These are phyloP conservation scores for Madurella fahalii DNA, from an alignment of 2,329 filamentous ascomycete genomes.

Conservation along the genomic window DNA sequence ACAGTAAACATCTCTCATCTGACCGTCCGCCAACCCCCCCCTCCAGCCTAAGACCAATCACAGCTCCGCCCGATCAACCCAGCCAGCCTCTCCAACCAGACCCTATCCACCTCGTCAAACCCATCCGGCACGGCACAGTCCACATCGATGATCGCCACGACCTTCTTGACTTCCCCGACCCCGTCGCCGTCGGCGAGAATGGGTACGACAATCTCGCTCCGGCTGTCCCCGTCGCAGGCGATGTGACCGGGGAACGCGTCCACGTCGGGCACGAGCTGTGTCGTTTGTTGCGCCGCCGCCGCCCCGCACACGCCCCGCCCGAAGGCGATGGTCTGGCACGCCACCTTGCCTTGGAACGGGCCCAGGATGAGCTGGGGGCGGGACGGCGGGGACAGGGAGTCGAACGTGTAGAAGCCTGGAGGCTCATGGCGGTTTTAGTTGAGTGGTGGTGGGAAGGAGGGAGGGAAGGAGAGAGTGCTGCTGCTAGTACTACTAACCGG, in stretches of 20 bases:
- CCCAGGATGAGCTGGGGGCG: conserved; percentile 63
- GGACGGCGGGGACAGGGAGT: conserved; percentile 38
- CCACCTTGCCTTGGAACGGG: conserved; percentile 75
- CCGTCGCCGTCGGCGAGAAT: conserved; percentile 41
- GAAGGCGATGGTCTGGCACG: conserved; percentile 73
- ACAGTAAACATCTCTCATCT: no score
- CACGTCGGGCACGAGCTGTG: conserved; percentile 67
- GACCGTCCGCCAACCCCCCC: not conserved
- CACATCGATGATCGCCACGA: conserved; percentile 68
- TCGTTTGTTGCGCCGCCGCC: conserved; percentile 56
- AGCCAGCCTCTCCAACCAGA: conserved; percentile 63
- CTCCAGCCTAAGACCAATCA: conserved; percentile 52
- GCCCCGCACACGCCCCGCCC: conserved; percentile 71
- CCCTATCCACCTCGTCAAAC: conserved; percentile 65
- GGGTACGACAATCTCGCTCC: conserved; percentile 79
- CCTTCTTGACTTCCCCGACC: conserved; percentile 2
- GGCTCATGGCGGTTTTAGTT: conserved; percentile 4
- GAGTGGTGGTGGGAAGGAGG: not conserved
- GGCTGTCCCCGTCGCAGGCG: conserved; percentile 71
- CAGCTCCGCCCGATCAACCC: conserved; percentile 55
- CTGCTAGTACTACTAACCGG: conserved; percentile 40
- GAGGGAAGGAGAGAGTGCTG: not conserved
- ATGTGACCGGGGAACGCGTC: conserved; percentile 75
- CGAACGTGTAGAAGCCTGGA: conserved; percentile 70
- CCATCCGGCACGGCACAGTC: conserved; percentile 66